Evolutionary conservation across 2,329 filamentous ascomycete species (phyloP).

Genomic region (Xylariaceae sp.): DNA sequence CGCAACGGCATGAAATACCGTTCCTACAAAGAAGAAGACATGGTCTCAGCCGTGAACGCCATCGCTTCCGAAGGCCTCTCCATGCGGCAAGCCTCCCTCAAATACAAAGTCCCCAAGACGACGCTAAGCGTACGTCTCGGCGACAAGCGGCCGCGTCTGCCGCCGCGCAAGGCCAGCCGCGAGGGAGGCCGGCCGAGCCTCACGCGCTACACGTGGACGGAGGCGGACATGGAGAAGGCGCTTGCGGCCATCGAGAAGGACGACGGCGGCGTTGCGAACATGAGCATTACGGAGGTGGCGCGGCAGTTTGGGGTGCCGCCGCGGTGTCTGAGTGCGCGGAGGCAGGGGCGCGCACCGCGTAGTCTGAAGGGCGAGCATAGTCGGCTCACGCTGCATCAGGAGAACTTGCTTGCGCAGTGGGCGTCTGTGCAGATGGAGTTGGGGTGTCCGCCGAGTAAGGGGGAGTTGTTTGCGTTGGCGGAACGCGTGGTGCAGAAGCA

Average conservation of each 20-base stretch:
- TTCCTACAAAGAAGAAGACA: constrained; percentile 23
- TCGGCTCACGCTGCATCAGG: constrained; percentile 23
- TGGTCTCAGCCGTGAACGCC: constrained; percentile 17
- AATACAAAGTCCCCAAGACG: constrained; percentile 25
- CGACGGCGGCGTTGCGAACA: not conserved
- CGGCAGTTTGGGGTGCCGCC: constrained; percentile 25
- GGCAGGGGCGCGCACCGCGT: constrained; percentile 17
- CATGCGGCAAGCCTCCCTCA: constrained; percentile 21
- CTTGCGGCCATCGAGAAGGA: constrained; percentile 18
- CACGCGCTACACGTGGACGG: constrained; percentile 22
- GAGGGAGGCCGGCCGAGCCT: constrained; percentile 9
- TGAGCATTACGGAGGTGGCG: constrained; percentile 19
- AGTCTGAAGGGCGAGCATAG: constrained; percentile 22
- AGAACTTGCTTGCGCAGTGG: constrained; percentile 27
- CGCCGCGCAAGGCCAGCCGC: constrained; percentile 8
- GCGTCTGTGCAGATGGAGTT: constrained; percentile 22
- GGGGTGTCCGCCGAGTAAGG: constrained; percentile 25
- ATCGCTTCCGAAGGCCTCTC: constrained; percentile 24
- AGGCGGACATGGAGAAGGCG: constrained; percentile 23
- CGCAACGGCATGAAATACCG: constrained; percentile 24
- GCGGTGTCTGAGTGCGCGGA: constrained; percentile 25
- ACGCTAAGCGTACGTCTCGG: constrained; percentile 23
- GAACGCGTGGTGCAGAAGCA: constrained; percentile 23
- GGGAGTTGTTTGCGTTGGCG: constrained; percentile 25
- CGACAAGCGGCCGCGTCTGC: constrained; percentile 16